Base-by-base conservation (phyloP, 2,329 filamentous ascomycete species). In the Chrysosporium keratinophilum region DNA sequence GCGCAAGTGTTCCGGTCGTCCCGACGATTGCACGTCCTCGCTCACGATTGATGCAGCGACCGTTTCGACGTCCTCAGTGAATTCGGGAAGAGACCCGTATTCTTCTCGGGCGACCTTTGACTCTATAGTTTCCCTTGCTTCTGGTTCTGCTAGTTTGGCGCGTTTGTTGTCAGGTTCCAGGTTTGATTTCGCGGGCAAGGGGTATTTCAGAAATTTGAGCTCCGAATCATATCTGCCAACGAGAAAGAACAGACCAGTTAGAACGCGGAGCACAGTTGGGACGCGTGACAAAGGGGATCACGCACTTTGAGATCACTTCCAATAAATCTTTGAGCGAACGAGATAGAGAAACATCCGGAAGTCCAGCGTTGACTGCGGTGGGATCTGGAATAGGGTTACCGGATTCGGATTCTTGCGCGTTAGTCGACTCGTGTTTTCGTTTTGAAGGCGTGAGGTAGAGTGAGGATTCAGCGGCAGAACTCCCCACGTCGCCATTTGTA, bases 131-230 rank as follows among this genome's bases (percentile, higher is more conserved):
- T 64, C 61, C 20, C 31, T 55, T 35, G 50, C 12, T 40, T 17
- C 51, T 28, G 33, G 54, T n/a, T 45, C 63, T 65, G 10, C 68
- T 66, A 33, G 70, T 61, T 72, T 73, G 44, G 69, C 66, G 58
- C 71, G 69, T 59, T 74, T 74, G 33, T 65, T 64, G 33, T 70
- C 69, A 40, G 70, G 71, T 59, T 72, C 71, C 35, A 65, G 58
- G 5, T 63, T 60, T 15, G 68, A 65, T 20, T 59, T 50, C 11
- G 62, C 58, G 15, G 67, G 64, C 42, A 74, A 60, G 40, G 70
- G 68, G 50, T 65, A 68, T 49, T 68, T 69, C 12, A 74, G 64
- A 48, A 74, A 64, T 31, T 69, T 67, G n/a, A 73, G 66, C 44
- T 71, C 69, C n/a, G 67, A 62, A 58, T 74, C 71, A 58, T 71